Base-by-base conservation (phyloP, 345 rosid genomes). In the Aegle marmelos region DNA sequence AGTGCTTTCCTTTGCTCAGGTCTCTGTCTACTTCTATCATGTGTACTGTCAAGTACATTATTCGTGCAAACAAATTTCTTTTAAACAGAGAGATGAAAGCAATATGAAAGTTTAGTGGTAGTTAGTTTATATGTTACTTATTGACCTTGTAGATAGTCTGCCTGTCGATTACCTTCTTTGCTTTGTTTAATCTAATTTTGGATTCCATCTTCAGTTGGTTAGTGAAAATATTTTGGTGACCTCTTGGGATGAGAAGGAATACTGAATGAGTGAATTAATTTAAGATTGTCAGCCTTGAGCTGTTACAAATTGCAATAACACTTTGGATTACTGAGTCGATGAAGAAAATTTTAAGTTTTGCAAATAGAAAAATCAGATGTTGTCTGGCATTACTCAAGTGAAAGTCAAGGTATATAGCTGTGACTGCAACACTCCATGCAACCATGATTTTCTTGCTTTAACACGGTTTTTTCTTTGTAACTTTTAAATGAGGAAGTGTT, bases 1-100 rank as follows among this genome's bases (percentile, higher is more conserved):
- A 80, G 91, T 91, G 83, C 84, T 96, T 80, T 89, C 98, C 78
- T 85, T 87, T 82, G 89, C 93, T 79, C 97, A 96, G 99, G 99
- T 95, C 50, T 72, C 57, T 86, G 78, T 54, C 60, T 36, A 73
- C 76, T 41, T 41, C 74, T 72, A 41, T 28, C 11, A 3, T 27
- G 31, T 74, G 24, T 22, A 27, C 21, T 25, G 0, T 13, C 9
- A 5, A 28, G n/a, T 7, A 68, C 25, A 13, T 27, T 14, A 61
- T 37, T 41, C 21, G 2, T 30, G 28, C 63, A 2, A 61, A 16
- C 21, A 41, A 19, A 19, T 22, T 62, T 6, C 30, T 31, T 28
- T 64, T 64, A 22, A 60, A 24, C 8, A 5, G 27, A 61, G 54
- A 27, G 41, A 61, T 61, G 11, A 39, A 7, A 19, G 11, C 25